A percentile compares a stretch with the other conserved stretches of the same genome.
These are phyloP conservation scores for Skeletonema costatum DNA, from an alignment of 108 stramenopile genomes.

Conservation along the genomic window DNA sequence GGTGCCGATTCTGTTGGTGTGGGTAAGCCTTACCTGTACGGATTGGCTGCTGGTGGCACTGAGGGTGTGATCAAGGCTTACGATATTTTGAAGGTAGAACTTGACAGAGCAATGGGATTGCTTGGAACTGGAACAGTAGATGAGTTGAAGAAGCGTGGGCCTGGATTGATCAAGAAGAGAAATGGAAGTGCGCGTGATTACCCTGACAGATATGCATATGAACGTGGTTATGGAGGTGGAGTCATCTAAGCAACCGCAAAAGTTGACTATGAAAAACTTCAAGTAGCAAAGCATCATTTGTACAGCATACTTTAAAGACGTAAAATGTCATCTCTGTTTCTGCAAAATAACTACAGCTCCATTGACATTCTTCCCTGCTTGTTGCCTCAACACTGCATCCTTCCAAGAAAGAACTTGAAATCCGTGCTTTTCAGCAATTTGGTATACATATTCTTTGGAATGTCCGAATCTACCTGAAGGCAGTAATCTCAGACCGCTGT, in stretches of 20 bases:
- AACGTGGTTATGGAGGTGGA: constrained; percentile 91
- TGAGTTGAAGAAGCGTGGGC: constrained; percentile 90
- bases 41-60: constrained; percentile 90
- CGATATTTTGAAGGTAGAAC: constrained; percentile 85
- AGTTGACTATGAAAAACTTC: not conserved
- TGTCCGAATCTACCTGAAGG: constrained; percentile 30
- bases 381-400: constrained; percentile 21
- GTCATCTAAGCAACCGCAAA: constrained; percentile 62
- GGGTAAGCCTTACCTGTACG: constrained; percentile 96
- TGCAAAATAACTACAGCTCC: constrained; percentile 19
- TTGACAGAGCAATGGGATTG: constrained; percentile 92
- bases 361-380: constrained; percentile 18
- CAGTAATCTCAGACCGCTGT: constrained; percentile 19
- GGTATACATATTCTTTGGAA: constrained; percentile 18
- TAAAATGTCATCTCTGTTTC: not conserved
- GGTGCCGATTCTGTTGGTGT: constrained; percentile 96
- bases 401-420: constrained; percentile 27
- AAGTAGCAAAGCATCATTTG: not conserved
- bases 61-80: constrained; percentile 89
- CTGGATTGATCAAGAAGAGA: constrained; percentile 84
- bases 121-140: constrained; percentile 87
- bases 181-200: constrained; percentile 78
- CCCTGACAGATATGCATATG: constrained; percentile 86
- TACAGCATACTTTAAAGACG: not conserved
- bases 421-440: constrained; percentile 10